A percentile compares a stretch with the other conserved stretches of the same genome.
Conservation (phyloP, 169 alveolate genomes). For the Cyclospora cayetanensis region DNA sequence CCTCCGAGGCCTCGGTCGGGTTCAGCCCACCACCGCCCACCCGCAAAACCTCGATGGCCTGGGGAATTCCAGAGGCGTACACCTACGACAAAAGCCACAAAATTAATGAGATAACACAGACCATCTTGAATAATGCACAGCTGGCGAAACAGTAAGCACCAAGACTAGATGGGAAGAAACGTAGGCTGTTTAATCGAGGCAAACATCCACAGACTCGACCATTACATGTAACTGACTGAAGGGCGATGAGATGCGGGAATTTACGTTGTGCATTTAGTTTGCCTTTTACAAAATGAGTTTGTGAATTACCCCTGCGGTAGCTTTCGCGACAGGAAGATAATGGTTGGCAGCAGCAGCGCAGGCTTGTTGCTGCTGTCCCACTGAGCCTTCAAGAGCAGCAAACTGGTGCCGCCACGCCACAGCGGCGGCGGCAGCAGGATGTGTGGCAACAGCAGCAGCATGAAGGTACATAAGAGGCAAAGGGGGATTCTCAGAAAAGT, state of each 20-base stretch:
- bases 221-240: not conserved
- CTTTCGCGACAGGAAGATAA: constrained; percentile 49
- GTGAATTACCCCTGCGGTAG: constrained; percentile 27
- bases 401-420: constrained; percentile 25
- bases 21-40: not conserved
- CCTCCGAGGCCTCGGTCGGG: not conserved
- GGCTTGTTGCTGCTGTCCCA: constrained; percentile 60
- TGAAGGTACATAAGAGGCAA: constrained; percentile 26
- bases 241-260: not conserved
- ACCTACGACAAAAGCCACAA: constrained; percentile 22
- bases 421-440: constrained; percentile 59
- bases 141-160: too few relatives aligned
- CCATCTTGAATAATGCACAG: too few relatives aligned
- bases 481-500: not conserved
- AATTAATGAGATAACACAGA: not conserved
- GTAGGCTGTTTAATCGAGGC: too few relatives aligned
- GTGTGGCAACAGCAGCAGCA: constrained; percentile 29
- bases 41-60: constrained; percentile 77
- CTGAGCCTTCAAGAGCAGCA: constrained; percentile 14
- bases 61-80: constrained; percentile 77
- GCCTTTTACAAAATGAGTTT: not conserved
- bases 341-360: constrained; percentile 56
- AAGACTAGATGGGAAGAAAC: too few relatives aligned
- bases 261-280: not conserved
- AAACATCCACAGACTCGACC: too few relatives aligned